Base-by-base conservation (phyloP, 805 yeast species). In the Candida suzukii region DNA sequence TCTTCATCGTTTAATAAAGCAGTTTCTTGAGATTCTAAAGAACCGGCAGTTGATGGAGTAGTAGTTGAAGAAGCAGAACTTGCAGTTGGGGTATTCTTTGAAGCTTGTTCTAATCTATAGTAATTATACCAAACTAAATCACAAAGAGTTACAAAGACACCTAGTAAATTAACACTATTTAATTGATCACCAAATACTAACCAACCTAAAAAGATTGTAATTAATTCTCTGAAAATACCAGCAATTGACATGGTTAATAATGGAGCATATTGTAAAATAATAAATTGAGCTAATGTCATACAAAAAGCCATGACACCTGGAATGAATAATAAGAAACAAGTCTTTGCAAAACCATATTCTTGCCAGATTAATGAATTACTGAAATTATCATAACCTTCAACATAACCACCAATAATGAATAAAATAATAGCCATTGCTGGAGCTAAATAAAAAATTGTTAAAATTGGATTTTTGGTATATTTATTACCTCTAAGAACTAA, bases 161-260 rank as follows among this genome's bases (percentile, higher is more conserved):
- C 96, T 9, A 81, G 41, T 44, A 76, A 64, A 60, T 88, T 90
- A 45, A 83, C 60, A 18, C 70, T 53, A 16, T 86, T 78, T 41
- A 90, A 66, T 29, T 61, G 58, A 57, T 90, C 97, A 29, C 83
- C 80, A 57, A 87, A 83, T 5, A 88, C 69, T 8, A 84, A 47
- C 37, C 88, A 76, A 13, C 79, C 66, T 3, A 80, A 70, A 32
- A 71, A 48, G 30, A 90, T 86, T 0, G 97, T 90, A 40, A 88
- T 67, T 4, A 90, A 68, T 60, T 90, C 97, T 57, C 91, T 88
- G 54, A 88, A 82, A n/a, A 90, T 83, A 7, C 97, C 97, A 0
- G 91, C 93, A 31, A 90, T 76, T 6, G 91, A 80, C 22, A 90
- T 63, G 0, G 97, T 87, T 35, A 87, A 70, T 9, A 90, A 90